phyloP scores from a whole-genome alignment of 176 grass and related monocot genomes.

The Bothriochloa decipiens region DNA sequence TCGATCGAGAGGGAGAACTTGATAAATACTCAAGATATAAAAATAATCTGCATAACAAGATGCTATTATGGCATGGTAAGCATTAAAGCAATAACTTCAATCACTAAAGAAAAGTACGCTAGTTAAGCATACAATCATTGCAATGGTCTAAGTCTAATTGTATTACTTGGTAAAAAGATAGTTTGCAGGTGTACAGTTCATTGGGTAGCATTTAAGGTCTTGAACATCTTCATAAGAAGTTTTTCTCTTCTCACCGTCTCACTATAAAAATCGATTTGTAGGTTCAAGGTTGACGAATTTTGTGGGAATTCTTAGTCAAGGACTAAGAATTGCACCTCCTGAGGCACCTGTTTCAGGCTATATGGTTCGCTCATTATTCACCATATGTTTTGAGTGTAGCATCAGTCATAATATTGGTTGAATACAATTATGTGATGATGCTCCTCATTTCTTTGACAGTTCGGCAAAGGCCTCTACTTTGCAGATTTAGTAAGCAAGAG shows the following conservation, averaged over 20 bases:
- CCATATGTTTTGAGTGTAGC: neutral
- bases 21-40: slow-evolving; percentile 74
- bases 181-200: slow-evolving; percentile 11
- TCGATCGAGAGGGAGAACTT: slow-evolving; percentile 87
- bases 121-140: neutral
- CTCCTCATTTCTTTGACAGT: slow-evolving; percentile 54
- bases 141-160: neutral
- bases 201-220: neutral
- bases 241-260: slow-evolving; percentile 8
- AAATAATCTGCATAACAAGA: slow-evolving; percentile 86
- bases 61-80: slow-evolving; percentile 97
- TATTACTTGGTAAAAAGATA: neutral
- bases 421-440: slow-evolving; percentile 37
- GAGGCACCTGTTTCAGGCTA: slow-evolving; percentile 91
- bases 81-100: slow-evolving; percentile 25
- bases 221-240: neutral
- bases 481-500: slow-evolving; percentile 97
- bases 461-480: slow-evolving; percentile 96
- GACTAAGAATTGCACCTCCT: slow-evolving; percentile 93
- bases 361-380: slow-evolving; percentile 64
- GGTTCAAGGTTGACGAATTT: slow-evolving; percentile 97
- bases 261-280: slow-evolving; percentile 44
- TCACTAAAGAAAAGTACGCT: neutral
- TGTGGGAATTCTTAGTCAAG: slow-evolving; percentile 96
- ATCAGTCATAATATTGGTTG: slow-evolving; percentile 3